phyloP scores from a whole-genome alignment of 2,329 filamentous ascomycete species.

The Microcyclospora pomicola region DNA sequence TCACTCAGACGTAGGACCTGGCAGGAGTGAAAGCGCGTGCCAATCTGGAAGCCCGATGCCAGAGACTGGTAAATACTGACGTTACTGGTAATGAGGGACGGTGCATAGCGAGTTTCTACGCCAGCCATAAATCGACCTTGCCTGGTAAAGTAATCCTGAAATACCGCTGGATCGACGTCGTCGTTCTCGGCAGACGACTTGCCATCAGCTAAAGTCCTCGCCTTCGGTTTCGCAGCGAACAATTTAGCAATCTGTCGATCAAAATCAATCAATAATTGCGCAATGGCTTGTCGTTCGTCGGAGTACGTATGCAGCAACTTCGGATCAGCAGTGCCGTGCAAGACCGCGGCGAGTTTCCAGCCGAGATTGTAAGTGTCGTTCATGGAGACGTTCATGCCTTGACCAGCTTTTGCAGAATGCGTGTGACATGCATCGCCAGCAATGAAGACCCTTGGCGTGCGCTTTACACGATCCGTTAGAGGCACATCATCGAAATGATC shows the following conservation, averaged over 20 bases:
- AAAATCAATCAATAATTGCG: constrained; percentile 49
- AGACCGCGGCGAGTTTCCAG: constrained; percentile 41
- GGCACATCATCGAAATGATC: constrained; percentile 52
- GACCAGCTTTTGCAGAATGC: constrained; percentile 49
- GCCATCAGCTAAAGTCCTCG: constrained; percentile 10
- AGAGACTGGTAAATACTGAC: constrained; percentile 16
- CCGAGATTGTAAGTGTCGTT: constrained; percentile 49
- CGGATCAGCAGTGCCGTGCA: constrained; percentile 21
- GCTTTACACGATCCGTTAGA: constrained; percentile 38
- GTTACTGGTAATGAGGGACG: constrained; percentile 13
- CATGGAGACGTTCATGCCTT: constrained; percentile 62
- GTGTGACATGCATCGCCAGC: constrained; percentile 50
- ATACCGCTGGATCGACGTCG: constrained; percentile 20
- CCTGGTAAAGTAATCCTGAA: constrained; percentile 19
- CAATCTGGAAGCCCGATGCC: constrained; percentile 18
- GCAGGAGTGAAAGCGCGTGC: constrained; percentile 20
- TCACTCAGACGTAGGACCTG: constrained; percentile 21
- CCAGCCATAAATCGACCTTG: constrained; percentile 23
- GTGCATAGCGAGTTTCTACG: constrained; percentile 16
- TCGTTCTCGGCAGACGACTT: constrained; percentile 4
- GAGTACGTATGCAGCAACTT: constrained; percentile 38
- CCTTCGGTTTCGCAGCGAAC: constrained; percentile 28
- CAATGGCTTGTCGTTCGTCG: constrained; percentile 43
- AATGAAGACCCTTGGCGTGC: constrained; percentile 47
- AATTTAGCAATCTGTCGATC: constrained; percentile 36